Percentiles rank a stretch among this genome's conserved stretches.
Conservation (phyloP, 305 asterid species). For the Ruellia speciosa region DNA sequence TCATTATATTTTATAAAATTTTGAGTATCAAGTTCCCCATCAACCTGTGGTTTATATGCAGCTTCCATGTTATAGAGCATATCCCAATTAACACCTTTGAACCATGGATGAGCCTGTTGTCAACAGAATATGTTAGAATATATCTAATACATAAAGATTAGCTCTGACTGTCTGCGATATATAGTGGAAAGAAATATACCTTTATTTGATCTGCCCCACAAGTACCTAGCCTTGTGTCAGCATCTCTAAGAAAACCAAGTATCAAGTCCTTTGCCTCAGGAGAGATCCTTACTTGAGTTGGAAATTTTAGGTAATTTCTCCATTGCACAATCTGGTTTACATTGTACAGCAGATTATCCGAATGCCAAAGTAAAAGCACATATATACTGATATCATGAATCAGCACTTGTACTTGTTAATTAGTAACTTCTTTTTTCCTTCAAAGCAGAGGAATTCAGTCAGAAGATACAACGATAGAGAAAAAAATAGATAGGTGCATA, state of each 20-base stretch:
- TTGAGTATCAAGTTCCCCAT: slow-evolving; percentile 75
- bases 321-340: slow-evolving; percentile 62
- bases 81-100: slow-evolving; percentile 61
- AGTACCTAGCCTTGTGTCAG: slow-evolving; percentile 54
- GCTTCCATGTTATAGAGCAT: slow-evolving; percentile 61
- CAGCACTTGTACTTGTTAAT: not conserved
- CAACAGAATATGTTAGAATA: slow-evolving; percentile 3
- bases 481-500: slow-evolving; percentile 18
- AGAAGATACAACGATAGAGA: not conserved
- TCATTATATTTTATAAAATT: slow-evolving; percentile 64
- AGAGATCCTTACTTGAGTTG: slow-evolving; percentile 51
- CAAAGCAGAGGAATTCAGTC: not conserved
- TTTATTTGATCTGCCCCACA: slow-evolving; percentile 65
- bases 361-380: slow-evolving; percentile 8
- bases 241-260: slow-evolving; percentile 53
- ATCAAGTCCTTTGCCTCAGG: slow-evolving; percentile 77
- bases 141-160: slow-evolving; percentile 3
- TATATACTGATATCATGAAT: not conserved
- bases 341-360: slow-evolving; percentile 14
- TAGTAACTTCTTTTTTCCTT: not conserved
- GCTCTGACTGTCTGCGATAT: not conserved
- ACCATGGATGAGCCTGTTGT: slow-evolving; percentile 74
- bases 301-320: slow-evolving; percentile 62
- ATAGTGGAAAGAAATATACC: slow-evolving; percentile 25
- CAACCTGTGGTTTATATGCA: slow-evolving; percentile 70